phyloP scores from a whole-genome alignment of 371 early-diverging fungal species.

The Gilbertella persicaria region DNA sequence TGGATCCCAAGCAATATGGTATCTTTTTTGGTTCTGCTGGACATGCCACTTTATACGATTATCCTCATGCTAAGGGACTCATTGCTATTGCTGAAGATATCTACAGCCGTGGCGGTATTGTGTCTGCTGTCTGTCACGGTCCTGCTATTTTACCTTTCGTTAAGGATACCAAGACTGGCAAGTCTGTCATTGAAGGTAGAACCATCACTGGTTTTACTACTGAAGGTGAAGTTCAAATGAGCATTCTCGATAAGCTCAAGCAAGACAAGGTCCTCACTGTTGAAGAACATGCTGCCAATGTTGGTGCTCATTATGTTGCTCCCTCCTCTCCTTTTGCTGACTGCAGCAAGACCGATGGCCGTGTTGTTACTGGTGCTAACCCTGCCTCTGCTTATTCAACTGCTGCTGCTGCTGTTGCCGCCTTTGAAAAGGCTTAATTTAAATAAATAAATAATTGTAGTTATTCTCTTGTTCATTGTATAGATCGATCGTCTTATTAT shows the following conservation, averaged over 20 bases:
- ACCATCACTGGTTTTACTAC: slow-evolving; percentile 54
- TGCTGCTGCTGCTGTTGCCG: slow-evolving; percentile 46
- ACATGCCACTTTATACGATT: slow-evolving; percentile 53
- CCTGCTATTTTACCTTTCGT: slow-evolving; percentile 54
- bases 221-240: slow-evolving; percentile 43
- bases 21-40: slow-evolving; percentile 58
- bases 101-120: slow-evolving; percentile 53
- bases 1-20: slow-evolving; percentile 49
- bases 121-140: slow-evolving; percentile 58
- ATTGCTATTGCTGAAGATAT: slow-evolving; percentile 50
- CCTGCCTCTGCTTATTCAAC: slow-evolving; percentile 58
- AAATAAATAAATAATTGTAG: too few species aligned
- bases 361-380: slow-evolving; percentile 52
- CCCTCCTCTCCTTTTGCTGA: slow-evolving; percentile 51
- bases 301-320: slow-evolving; percentile 38
- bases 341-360: slow-evolving; percentile 41
- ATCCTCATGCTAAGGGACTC: slow-evolving; percentile 43
- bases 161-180: slow-evolving; percentile 41
- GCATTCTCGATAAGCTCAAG: slow-evolving; percentile 36
- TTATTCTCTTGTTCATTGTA: too few species aligned
- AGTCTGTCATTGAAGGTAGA: slow-evolving; percentile 43
- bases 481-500: too few species aligned
- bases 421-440: too few species aligned
- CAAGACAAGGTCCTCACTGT: slow-evolving; percentile 39
- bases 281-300: slow-evolving; percentile 31